phyloP scores from a whole-genome alignment of 1,284 basidiomycete species.

The Amylostereum chailletii region DNA sequence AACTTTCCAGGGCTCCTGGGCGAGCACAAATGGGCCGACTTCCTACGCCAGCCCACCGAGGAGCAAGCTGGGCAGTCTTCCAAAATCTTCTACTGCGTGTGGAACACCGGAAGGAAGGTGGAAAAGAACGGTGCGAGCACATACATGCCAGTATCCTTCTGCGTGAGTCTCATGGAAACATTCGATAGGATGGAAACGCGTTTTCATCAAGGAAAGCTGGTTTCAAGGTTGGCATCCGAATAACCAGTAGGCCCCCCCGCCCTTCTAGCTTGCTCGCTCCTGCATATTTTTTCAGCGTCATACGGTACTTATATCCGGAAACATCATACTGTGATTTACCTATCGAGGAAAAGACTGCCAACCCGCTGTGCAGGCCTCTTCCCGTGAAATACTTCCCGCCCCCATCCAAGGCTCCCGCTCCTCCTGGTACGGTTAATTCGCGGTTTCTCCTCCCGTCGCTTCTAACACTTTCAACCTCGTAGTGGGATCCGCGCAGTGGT shows the following conservation, averaged over 20 bases:
- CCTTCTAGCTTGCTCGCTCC: not conserved
- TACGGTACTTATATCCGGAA: constrained; percentile 44
- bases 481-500: constrained; percentile 2
- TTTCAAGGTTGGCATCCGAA: constrained; percentile 39
- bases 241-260: constrained; percentile 16
- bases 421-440: constrained; percentile 4
- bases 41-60: constrained; percentile 33
- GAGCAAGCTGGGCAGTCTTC: constrained; percentile 35
- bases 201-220: constrained; percentile 44
- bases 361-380: constrained; percentile 50
- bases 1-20: constrained; percentile 44
- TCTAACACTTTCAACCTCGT: no score
- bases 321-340: constrained; percentile 46
- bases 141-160: not conserved
- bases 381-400: constrained; percentile 23
- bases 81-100: constrained; percentile 45
- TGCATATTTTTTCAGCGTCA: constrained; percentile 20
- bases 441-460: no score
- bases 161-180: constrained; percentile 6
- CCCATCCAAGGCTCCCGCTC: constrained; percentile 4
- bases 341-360: constrained; percentile 43
- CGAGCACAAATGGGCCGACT: constrained; percentile 53
- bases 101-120: constrained; percentile 32
- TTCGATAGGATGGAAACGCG: constrained; percentile 54
- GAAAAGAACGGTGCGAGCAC: constrained; percentile 31